Conservation (phyloP, 495 filamentous ascomycete genomes). For the Parachaetomium inaequale region DNA sequence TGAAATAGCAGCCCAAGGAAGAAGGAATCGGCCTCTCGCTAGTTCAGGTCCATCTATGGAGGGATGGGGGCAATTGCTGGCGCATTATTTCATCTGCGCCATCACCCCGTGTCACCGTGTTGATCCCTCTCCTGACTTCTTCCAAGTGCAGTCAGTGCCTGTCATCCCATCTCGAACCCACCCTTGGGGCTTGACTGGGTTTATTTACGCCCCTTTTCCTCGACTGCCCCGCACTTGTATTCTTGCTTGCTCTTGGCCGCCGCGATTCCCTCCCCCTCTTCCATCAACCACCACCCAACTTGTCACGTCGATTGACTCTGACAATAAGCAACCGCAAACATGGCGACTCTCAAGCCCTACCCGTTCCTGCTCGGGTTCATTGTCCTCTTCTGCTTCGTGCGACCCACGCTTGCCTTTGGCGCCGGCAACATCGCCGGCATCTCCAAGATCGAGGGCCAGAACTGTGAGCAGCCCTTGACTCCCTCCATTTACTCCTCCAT, state of each 20-base stretch:
- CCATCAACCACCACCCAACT: not conserved
- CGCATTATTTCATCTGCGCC: not conserved
- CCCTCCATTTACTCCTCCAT: not conserved
- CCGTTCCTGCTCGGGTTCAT: constrained; percentile 46
- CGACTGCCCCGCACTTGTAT: constrained; percentile 16
- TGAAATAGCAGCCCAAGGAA: not conserved
- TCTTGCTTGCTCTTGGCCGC: not conserved
- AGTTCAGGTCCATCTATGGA: not conserved
- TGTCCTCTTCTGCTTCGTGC: constrained; percentile 57
- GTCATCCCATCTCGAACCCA: constrained; percentile 14
- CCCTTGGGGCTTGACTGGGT: constrained; percentile 8
- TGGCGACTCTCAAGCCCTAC: constrained; percentile 42
- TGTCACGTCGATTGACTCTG: not conserved
- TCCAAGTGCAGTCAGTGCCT: not conserved
- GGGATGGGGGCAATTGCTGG: not conserved
- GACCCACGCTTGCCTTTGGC: constrained; percentile 73
- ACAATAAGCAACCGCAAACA: constrained; percentile 24
- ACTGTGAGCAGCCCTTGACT: constrained; percentile 60
- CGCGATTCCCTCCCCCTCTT: not conserved
- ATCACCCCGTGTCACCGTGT: not conserved
- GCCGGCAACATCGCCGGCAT: constrained; percentile 79
- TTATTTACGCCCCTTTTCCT: not conserved
- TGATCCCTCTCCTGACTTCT: not conserved
- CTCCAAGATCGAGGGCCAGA: constrained; percentile 74
- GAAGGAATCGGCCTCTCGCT: not conserved